Evolutionary conservation across 768 basidiomycete genomes (phyloP).

Genomic region (Suillus variegatus): DNA sequence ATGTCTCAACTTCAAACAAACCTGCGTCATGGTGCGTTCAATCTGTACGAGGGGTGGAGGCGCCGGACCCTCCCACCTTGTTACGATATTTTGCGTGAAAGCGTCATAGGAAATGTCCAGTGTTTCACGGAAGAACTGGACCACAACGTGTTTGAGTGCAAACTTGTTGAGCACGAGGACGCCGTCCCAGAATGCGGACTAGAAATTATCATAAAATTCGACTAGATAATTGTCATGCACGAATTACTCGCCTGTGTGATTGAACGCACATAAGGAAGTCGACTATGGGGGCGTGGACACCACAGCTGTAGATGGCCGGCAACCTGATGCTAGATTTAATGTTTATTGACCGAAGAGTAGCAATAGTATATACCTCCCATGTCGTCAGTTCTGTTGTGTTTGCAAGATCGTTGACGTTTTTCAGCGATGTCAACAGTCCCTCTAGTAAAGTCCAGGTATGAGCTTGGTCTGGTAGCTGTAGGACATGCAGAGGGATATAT

Average conservation of each 20-base stretch:
- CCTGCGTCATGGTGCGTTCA: constrained; percentile 41
- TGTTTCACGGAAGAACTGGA: constrained; percentile 65
- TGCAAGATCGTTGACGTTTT: constrained; percentile 51
- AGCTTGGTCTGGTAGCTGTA: constrained; percentile 49
- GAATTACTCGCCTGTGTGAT: constrained; percentile 52
- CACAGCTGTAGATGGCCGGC: constrained; percentile 54
- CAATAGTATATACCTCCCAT: constrained; percentile 57
- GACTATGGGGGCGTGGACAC: constrained; percentile 40
- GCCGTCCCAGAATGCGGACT: constrained; percentile 64
- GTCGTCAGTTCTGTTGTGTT: constrained; percentile 45
- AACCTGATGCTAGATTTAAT: constrained; percentile 33
- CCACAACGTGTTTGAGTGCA: constrained; percentile 54
- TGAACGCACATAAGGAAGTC: constrained; percentile 63
- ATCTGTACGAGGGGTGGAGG: constrained; percentile 42
- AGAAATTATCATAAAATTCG: constrained; percentile 12
- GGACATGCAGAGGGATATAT: constrained; percentile 66
- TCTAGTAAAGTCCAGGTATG: constrained; percentile 54
- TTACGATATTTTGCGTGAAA: constrained; percentile 40
- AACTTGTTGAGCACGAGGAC: constrained; percentile 52
- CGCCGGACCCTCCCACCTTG: constrained; percentile 39
- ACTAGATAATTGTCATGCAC: neutral
- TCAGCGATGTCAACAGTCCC: constrained; percentile 54
- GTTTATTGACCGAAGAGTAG: neutral
- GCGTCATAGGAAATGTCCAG: constrained; percentile 55
- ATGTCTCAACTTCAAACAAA: constrained; percentile 13